Conservation (phyloP, 345 rosid species). For the Kernera saxatilis region DNA sequence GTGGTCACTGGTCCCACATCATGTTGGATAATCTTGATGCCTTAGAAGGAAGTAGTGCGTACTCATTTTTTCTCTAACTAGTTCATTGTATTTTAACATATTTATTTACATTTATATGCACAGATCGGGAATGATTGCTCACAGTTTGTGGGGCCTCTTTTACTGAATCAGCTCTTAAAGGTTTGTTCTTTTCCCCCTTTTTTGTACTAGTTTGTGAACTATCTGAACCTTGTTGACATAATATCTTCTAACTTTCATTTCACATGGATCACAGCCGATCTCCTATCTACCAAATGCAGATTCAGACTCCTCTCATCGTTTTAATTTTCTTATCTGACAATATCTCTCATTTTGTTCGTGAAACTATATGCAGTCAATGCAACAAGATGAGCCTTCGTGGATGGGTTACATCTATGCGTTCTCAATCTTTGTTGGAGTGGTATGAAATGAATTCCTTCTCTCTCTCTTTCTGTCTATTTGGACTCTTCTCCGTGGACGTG, state of each 20-base stretch:
- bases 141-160: conserved; percentile 91
- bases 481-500: neutral
- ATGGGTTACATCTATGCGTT: conserved; percentile 67
- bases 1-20: neutral
- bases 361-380: conserved; percentile 82
- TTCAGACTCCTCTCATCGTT: neutral
- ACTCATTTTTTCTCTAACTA: neutral
- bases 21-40: neutral
- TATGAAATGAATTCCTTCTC: conserved; percentile 10
- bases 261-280: conserved; percentile 4
- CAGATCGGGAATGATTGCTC: conserved; percentile 69
- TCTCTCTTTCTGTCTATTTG: neutral
- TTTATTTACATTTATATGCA: neutral
- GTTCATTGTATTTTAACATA: neutral
- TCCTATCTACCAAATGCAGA: neutral
- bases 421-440: conserved; percentile 34
- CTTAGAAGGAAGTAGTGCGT: neutral
- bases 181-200: conserved; percentile 36
- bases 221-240: neutral
- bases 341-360: conserved; percentile 13
- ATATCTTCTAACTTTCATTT: neutral
- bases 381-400: conserved; percentile 85
- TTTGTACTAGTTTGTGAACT: neutral
- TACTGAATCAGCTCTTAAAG: conserved; percentile 79
- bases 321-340: conserved; percentile 9